A percentile compares a stretch with the other conserved stretches of the same genome.
Evolutionary conservation across 202 grass and related monocot genomes (phyloP).

Genomic region (Eragrostis tef): DNA sequence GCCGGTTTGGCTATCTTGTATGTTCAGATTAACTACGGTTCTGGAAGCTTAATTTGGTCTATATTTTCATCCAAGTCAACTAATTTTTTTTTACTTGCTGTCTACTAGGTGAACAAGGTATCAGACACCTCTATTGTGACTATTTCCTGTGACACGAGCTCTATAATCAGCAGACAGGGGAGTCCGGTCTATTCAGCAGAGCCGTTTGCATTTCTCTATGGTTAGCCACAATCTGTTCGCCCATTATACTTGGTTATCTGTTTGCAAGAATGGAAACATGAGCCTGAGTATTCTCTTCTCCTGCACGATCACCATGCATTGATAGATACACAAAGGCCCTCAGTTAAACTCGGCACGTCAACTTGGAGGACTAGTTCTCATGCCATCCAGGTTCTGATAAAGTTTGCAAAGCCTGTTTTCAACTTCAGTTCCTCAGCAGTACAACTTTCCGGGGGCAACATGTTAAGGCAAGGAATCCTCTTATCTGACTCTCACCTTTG

Average conservation of each 20-base stretch:
- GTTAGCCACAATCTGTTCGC: constrained; percentile 41
- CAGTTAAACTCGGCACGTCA: constrained; percentile 71
- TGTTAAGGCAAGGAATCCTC: constrained; percentile 61
- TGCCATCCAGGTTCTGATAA: constrained; percentile 67
- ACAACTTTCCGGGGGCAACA: constrained; percentile 64
- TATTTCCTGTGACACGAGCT: constrained; percentile 54
- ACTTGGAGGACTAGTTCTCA: constrained; percentile 65
- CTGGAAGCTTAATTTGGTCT: not conserved
- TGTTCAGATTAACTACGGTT: constrained; percentile 4
- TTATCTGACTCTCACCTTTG: not conserved
- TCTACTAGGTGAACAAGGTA: constrained; percentile 69
- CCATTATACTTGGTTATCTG: not conserved
- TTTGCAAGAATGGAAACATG: not conserved
- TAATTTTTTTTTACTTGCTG: not conserved
- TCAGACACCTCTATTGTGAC: constrained; percentile 63
- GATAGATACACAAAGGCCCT: constrained; percentile 73
- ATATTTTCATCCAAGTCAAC: not conserved
- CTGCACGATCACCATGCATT: too few relatives aligned
- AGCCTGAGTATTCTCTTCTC: not conserved
- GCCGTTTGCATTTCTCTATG: constrained; percentile 82
- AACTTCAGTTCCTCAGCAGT: constrained; percentile 83
- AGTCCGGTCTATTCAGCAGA: constrained; percentile 65
- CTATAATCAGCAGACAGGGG: constrained; percentile 85
- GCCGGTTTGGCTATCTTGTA: constrained; percentile 82
- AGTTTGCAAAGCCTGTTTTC: constrained; percentile 89